Evolutionary conservation across 257 asterid species (phyloP), one percentile per base, ranked within the genome.

Genomic region (Penstemon davidsonii): DNA sequence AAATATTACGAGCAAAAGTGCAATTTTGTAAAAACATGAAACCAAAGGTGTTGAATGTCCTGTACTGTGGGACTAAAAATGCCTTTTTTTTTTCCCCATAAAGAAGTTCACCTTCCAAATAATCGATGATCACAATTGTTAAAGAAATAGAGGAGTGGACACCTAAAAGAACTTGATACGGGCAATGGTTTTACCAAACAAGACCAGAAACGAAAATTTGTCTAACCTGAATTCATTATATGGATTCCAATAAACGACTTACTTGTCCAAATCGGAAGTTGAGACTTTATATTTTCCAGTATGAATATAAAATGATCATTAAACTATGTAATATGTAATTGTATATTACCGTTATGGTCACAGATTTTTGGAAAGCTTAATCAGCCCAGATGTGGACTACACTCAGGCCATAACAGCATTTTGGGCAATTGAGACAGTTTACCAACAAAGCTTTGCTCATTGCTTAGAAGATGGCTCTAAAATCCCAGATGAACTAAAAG

Each of bases 401-500:
- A 73, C 88, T 0, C 72, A 79, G 68, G 92, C 92, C 63, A 54
- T 87, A 60, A 78, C 89, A 12, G 88, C 92, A 36, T 86, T 92
- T 68, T 92, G 97, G 97, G 93, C 84, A 0, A 83, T 92, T 43
- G 97, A 89, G 79, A 74, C 82, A 10, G 95, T 89, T 63, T 92
- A 92, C 71, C 97, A 86, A 54, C 88, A 86, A 41, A 89, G 97
- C 85, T 92, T 84, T 75, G 96, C 96, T 4, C 90, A 92, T 62
- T 92, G 95, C 78, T 62, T 89, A 62, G 85, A 87, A 68, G 85
- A 85, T 4, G 90, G 75, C 40, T 78, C 85, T 19, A 79, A 75
- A 74, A 86, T 86, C 47, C 91, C 85, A 9, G 79, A 82, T 12
- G 93, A 83, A 72, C 89, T 92, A 4, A 88, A 82, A 72, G 86